phyloP scores from a whole-genome alignment of 352 stramenopile genomes.

The Lagenidium giganteum region DNA sequence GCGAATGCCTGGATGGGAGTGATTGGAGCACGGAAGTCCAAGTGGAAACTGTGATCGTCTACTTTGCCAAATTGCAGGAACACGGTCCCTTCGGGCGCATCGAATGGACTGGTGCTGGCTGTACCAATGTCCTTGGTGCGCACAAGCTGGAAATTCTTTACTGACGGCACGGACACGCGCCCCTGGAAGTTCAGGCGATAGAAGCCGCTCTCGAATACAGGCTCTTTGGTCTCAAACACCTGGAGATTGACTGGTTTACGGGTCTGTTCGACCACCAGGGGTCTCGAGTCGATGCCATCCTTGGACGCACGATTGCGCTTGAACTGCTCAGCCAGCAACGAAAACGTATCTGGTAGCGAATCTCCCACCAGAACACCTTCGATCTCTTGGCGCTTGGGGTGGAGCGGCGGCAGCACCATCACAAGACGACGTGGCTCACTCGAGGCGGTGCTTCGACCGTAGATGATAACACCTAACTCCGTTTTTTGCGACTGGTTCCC shows the following conservation, averaged over 20 bases:
- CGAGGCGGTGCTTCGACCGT: slow-evolving; percentile 38
- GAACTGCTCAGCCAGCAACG: slow-evolving; percentile 48
- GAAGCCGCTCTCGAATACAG: slow-evolving; percentile 70
- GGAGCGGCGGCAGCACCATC: slow-evolving; percentile 42
- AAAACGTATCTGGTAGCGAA: slow-evolving; percentile 36
- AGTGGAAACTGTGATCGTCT: slow-evolving; percentile 72
- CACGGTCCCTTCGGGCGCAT: slow-evolving; percentile 16
- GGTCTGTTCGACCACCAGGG: too few relatives aligned
- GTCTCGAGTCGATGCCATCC: too few relatives aligned
- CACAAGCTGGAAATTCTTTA: slow-evolving; percentile 83
- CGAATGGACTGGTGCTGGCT: not conserved
- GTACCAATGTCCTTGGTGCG: slow-evolving; percentile 4
- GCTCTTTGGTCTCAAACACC: slow-evolving; percentile 66
- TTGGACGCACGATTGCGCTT: slow-evolving; percentile 6
- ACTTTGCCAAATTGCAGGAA: slow-evolving; percentile 79
- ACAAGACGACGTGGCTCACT: slow-evolving; percentile 43
- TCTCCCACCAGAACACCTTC: slow-evolving; percentile 43
- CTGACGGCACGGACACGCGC: slow-evolving; percentile 62
- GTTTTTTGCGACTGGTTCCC: slow-evolving; percentile 62
- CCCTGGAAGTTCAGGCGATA: slow-evolving; percentile 82
- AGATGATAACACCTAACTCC: slow-evolving; percentile 68
- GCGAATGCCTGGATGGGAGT: slow-evolving; percentile 73
- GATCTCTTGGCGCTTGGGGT: slow-evolving; percentile 37
- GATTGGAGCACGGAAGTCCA: slow-evolving; percentile 69
- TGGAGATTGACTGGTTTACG: slow-evolving; percentile 24